phyloP scores from a whole-genome alignment of 768 basidiomycete genomes.

The Kwoniella mangroviensis region DNA sequence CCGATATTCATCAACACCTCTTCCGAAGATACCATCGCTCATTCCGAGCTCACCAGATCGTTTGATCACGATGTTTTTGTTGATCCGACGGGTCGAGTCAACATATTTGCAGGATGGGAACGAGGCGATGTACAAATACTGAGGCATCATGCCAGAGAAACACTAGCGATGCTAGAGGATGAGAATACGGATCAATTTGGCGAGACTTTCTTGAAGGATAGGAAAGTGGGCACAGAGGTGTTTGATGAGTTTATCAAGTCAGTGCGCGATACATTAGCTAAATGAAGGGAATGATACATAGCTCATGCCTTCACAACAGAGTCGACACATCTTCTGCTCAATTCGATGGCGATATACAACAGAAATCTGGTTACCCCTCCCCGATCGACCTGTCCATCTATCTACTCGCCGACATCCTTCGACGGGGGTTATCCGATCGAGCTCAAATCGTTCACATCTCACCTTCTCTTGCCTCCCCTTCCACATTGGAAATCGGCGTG shows the following conservation, averaged over 20 bases:
- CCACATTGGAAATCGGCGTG: constrained; percentile 71
- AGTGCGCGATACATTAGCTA: neutral
- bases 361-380: constrained; percentile 38
- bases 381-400: constrained; percentile 36
- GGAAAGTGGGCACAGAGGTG: constrained; percentile 67
- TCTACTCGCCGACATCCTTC: constrained; percentile 55
- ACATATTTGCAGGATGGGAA: constrained; percentile 77
- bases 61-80: constrained; percentile 67
- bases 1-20: constrained; percentile 32
- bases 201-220: constrained; percentile 73
- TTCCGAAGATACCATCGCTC: constrained; percentile 23
- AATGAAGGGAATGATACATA: too few relatives aligned
- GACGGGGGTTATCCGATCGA: constrained; percentile 75
- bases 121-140: constrained; percentile 78
- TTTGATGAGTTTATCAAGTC: constrained; percentile 66
- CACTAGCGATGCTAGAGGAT: constrained; percentile 69
- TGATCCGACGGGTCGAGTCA: constrained; percentile 75
- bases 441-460: constrained; percentile 69
- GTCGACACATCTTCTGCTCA: constrained; percentile 42
- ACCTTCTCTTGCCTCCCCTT: constrained; percentile 15
- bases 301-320: constrained; percentile 33
- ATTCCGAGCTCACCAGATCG: constrained; percentile 44
- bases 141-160: constrained; percentile 73
- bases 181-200: constrained; percentile 66
- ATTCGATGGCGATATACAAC: constrained; percentile 11